phyloP scores from a whole-genome alignment of 2,329 filamentous ascomycete genomes.

The Colletotrichum siamense region DNA sequence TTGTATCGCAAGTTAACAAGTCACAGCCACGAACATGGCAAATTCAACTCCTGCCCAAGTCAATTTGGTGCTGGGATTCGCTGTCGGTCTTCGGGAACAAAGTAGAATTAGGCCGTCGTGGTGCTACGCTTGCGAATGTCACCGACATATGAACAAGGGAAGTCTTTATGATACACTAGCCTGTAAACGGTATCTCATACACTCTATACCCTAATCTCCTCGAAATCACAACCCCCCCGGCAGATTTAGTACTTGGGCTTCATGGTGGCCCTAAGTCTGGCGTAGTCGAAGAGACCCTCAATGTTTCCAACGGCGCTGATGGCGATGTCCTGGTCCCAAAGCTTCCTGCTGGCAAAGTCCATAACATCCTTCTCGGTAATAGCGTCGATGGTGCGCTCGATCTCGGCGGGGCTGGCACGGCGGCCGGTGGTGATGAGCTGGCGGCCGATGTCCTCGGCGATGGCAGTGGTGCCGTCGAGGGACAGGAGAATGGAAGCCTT shows the following conservation, averaged over 20 bases:
- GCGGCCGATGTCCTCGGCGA: slow-evolving; percentile 97
- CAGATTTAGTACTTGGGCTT: slow-evolving; percentile 71
- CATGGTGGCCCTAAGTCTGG: slow-evolving; percentile 83
- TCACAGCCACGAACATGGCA: background rate
- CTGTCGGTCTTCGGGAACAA: background rate
- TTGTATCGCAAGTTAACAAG: background rate
- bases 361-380: slow-evolving; percentile 98
- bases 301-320: slow-evolving; percentile 92
- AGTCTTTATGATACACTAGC: slow-evolving; percentile 60
- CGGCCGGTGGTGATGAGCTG: slow-evolving; percentile 98
- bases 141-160: slow-evolving; percentile 26
- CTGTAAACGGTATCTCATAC: slow-evolving; percentile 59
- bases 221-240: slow-evolving; percentile 27
- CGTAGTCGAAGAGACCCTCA: slow-evolving; percentile 84
- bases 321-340: slow-evolving; percentile 98
- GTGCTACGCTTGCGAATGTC: slow-evolving; percentile 15
- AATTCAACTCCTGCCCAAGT: background rate
- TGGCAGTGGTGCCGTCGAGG: slow-evolving; percentile 94
- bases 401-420: slow-evolving; percentile 88
- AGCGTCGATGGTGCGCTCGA: slow-evolving; percentile 86
- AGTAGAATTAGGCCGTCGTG: slow-evolving; percentile 21
- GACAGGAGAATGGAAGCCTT: slow-evolving; percentile 98
- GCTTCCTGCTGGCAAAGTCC: slow-evolving; percentile 91
- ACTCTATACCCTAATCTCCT: slow-evolving; percentile 56
- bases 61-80: background rate